phyloP scores from a whole-genome alignment of 169 alveolate genomes.

The Plasmodium ovale region DNA sequence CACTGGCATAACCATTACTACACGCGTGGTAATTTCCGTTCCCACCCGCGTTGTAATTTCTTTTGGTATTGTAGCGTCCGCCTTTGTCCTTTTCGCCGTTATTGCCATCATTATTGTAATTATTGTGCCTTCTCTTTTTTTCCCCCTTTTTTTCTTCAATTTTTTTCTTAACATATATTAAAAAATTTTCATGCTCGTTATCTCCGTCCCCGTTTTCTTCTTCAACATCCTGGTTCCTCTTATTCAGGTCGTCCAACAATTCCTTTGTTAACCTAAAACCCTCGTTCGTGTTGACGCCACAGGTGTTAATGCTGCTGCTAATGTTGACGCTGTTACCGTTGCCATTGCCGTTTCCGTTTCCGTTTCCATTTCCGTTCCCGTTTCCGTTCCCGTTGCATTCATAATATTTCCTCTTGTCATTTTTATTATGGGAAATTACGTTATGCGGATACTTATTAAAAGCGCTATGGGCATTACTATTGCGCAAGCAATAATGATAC shows the following conservation, averaged over 20 bases:
- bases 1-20: not conserved
- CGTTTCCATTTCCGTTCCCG: no score
- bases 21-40: no score
- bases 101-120: not conserved
- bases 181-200: conserved; percentile 37
- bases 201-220: conserved; percentile 7
- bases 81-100: not conserved
- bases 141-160: conserved; percentile 54
- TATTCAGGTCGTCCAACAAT: conserved; percentile 36
- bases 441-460: conserved; percentile 4
- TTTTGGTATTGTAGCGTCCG: not conserved
- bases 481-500: not conserved
- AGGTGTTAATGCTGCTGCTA: not conserved
- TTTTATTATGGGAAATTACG: not conserved
- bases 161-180: conserved; percentile 59
- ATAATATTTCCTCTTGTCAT: conserved; percentile 4
- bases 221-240: conserved; percentile 22
- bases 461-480: not conserved
- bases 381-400: no score
- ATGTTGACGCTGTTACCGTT: not conserved
- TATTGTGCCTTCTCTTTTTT: not conserved
- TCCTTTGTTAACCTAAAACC: conserved; percentile 56
- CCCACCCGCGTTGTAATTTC: not conserved
- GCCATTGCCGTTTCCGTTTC: not conserved
- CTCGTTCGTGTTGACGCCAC: not conserved